Conservation (phyloP, 495 filamentous ascomycete species). For the Daldinia bambusicola region DNA sequence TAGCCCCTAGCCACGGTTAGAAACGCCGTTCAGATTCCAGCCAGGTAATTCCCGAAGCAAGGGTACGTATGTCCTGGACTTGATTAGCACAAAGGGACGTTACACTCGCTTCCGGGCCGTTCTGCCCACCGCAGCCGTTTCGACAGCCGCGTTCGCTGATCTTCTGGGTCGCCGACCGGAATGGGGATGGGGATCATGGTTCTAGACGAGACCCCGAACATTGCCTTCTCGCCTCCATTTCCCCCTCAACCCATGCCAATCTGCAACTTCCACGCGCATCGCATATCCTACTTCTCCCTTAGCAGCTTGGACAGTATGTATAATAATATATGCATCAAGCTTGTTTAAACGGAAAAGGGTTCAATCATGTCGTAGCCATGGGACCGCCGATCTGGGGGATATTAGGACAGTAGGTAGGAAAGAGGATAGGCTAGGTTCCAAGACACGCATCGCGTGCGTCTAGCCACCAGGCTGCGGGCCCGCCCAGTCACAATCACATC, state of each 20-base stretch:
- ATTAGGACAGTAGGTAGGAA: conserved; percentile 16
- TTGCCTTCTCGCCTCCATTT: not conserved
- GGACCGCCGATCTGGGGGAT: conserved; percentile 36
- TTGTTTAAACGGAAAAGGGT: conserved; percentile 2
- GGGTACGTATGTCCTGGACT: conserved; percentile 20
- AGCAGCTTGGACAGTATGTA: conserved; percentile 13
- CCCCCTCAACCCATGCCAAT: conserved; percentile 5
- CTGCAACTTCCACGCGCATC: conserved; percentile 28
- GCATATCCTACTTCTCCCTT: conserved; percentile 4
- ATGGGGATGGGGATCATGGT: conserved; percentile 30
- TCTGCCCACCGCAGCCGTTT: conserved; percentile 45
- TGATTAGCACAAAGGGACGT: conserved; percentile 34
- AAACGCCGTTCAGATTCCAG: conserved; percentile 10
- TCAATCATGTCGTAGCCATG: conserved; percentile 27
- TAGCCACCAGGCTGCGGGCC: conserved; percentile 24
- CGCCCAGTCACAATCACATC: conserved; percentile 36
- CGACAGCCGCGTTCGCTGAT: conserved; percentile 42
- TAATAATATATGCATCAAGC: conserved; percentile 27
- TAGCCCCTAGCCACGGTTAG: not conserved
- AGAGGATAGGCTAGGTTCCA: conserved; percentile 16
- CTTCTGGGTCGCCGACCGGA: conserved; percentile 45
- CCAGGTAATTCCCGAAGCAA: conserved; percentile 28
- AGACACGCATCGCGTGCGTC: conserved; percentile 44
- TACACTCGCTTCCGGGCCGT: conserved; percentile 44
- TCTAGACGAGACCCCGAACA: conserved; percentile 43